These are phyloP conservation scores for Aspergillus pseudoviridinutans DNA, from an alignment of 2,329 filamentous ascomycete genomes.

Conservation along the genomic window DNA sequence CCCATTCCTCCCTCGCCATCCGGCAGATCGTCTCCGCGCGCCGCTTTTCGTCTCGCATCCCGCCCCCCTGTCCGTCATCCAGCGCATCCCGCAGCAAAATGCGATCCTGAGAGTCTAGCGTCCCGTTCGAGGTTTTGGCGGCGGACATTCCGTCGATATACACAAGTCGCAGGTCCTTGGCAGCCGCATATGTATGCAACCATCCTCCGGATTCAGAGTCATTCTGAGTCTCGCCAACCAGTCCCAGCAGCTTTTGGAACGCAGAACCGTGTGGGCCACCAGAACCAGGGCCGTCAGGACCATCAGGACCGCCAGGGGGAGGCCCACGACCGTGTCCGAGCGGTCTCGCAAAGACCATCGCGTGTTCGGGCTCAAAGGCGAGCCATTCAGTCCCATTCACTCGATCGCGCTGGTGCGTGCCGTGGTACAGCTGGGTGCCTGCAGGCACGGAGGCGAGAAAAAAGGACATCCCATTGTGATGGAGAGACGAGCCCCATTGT, in stretches of 20 bases:
- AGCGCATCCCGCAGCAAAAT: constrained; percentile 50
- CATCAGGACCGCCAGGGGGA: neutral
- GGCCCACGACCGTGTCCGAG: constrained; percentile 9
- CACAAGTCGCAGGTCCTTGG: constrained; percentile 55
- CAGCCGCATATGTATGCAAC: constrained; percentile 63
- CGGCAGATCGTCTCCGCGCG: constrained; percentile 57
- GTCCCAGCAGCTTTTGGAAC: neutral
- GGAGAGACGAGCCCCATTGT: constrained; percentile 68
- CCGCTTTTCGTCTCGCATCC: constrained; percentile 38
- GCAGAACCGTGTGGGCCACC: neutral
- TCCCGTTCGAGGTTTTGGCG: constrained; percentile 62
- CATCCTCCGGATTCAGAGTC: constrained; percentile 45
- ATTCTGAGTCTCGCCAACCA: neutral
- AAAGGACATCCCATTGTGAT: constrained; percentile 73
- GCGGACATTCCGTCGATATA: constrained; percentile 70
- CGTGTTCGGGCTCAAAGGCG: constrained; percentile 73
- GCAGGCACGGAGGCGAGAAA: constrained; percentile 63
- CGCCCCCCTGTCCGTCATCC: neutral
- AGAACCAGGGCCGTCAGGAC: neutral
- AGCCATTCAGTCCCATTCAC: constrained; percentile 63
- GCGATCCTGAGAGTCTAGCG: constrained; percentile 63
- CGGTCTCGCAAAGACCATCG: constrained; percentile 57
- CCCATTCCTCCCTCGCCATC: constrained; percentile 48
- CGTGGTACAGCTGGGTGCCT: constrained; percentile 66
- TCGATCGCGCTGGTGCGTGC: constrained; percentile 44